Conservation (phyloP, 345 rosid species). For the Salix exigua region DNA sequence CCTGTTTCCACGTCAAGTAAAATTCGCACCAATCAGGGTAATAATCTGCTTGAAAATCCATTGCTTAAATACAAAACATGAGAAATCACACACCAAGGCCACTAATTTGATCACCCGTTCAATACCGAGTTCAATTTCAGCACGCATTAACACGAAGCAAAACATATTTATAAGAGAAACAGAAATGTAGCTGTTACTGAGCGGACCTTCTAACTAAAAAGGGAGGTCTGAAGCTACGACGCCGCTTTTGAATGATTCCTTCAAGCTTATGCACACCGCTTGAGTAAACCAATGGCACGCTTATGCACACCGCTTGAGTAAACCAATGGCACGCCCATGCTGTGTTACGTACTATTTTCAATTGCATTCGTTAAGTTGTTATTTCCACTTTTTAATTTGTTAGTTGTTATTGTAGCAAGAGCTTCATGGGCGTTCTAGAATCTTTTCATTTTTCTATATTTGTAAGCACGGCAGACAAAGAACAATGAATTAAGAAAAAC, state of each 20-base stretch:
- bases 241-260: fast-evolving
- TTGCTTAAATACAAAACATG: too few relatives aligned
- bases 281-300: too few relatives aligned
- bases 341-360: too few relatives aligned
- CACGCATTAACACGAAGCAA: too few relatives aligned
- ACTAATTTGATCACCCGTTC: too few relatives aligned
- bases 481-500: fast-evolving
- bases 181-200: too few relatives aligned
- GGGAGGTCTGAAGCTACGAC: fast-evolving
- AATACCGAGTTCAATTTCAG: too few relatives aligned
- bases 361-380: not conserved
- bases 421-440: not conserved
- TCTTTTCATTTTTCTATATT: too few relatives aligned
- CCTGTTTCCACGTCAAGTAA: slow-evolving; percentile 27
- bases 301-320: not conserved
- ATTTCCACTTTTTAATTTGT: not conserved
- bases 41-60: too few relatives aligned
- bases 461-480: fast-evolving
- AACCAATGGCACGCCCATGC: not conserved
- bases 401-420: not conserved
- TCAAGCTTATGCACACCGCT: not conserved
- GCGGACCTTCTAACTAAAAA: not conserved
- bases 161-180: too few relatives aligned
- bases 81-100: too few relatives aligned
- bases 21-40: too few relatives aligned